Evolutionary conservation across 352 stramenopile species (phyloP).

Genomic region (Phytopythium sindhum): DNA sequence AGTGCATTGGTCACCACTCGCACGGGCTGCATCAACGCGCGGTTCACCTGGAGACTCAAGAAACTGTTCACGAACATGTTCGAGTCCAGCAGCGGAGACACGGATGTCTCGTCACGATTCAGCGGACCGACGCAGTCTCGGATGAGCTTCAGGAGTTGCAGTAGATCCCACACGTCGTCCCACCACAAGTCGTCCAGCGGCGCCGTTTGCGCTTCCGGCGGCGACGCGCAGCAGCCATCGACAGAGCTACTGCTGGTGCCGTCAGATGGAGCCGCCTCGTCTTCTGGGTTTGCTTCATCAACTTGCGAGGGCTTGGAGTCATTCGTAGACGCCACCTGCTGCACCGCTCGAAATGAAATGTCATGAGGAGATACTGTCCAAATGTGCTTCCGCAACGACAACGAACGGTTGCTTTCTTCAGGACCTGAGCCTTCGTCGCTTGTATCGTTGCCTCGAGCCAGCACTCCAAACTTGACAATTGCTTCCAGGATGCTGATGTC

Average conservation of each 20-base stretch:
- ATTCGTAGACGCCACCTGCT: constrained; percentile 6
- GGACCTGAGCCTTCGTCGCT: constrained; percentile 7
- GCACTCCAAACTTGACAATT: constrained; percentile 47
- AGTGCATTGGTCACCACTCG: constrained; percentile 63
- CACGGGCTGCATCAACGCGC: constrained; percentile 53
- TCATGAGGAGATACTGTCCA: constrained; percentile 50
- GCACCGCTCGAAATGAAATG: constrained; percentile 53
- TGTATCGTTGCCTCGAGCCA: constrained; percentile 1
- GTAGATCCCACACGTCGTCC: constrained; percentile 62
- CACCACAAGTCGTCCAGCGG: constrained; percentile 20
- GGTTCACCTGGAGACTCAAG: constrained; percentile 55
- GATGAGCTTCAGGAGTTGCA: constrained; percentile 45
- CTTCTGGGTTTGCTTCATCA: neutral
- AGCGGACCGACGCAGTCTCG: constrained; percentile 15
- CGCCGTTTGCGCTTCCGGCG: neutral
- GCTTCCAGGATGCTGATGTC: constrained; percentile 69
- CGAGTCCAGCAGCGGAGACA: neutral
- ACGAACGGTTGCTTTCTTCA: neutral
- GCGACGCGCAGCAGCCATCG: neutral
- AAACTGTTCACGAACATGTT: constrained; percentile 50
- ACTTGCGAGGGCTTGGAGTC: constrained; percentile 3
- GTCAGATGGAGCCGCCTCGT: neutral
- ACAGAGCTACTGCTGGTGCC: neutral
- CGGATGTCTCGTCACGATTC: neutral
- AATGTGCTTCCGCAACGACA: constrained; percentile 18